Base-by-base conservation (phyloP, 176 grass and related monocot species). In the Raddia guianensis region DNA sequence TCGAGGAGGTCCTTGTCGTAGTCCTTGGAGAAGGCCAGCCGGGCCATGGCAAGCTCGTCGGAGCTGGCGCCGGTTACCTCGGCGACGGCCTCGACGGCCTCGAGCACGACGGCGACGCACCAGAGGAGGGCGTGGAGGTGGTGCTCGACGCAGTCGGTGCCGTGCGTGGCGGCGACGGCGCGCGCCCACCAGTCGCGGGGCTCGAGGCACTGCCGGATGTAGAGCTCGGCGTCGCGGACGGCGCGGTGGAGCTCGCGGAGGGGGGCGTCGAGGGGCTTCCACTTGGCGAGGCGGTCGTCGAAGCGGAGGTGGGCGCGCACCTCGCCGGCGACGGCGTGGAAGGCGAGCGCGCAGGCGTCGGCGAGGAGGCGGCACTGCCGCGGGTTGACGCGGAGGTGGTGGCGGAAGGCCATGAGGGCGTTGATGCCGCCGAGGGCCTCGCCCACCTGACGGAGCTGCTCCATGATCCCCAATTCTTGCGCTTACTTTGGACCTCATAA, bases 381-480 rank as follows among this genome's bases (percentile, higher is more conserved):
- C 32, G 83, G 88, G 85, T 95, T 98, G 80, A 98, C 71, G 46
- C 83, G 92, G 53, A 93, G 80, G 16, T 98, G 86, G 66, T 93
- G 88, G 50, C 74, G 83, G 84, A 98, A 98, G 78, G 82, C 20
- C 90, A 98, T 92, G n/a, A 94, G 78, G 35, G 95, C 89, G 46
- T 78, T 67, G 74, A 95, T 74, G 70, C 86, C 83, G 15, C 92
- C 95, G 40, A 98, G 62, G 45, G 88, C 91, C 89, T 95, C 95
- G 42, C 95, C 92, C 5, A 95, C 81, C 68, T 84, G 95, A 7
- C 90, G 90, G 69, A 98, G 89, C 68, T 98, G 95, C 76, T 98
- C 92, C 95, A 98, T 84, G 62, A 19, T 84, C 53, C 86, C 84
- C 18, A 80, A 80, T 72, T 45, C 66, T 21, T 19, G n/a, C 16